Conservation (phyloP, 1,284 basidiomycete genomes). For the Paramarasmius palmivorus region DNA sequence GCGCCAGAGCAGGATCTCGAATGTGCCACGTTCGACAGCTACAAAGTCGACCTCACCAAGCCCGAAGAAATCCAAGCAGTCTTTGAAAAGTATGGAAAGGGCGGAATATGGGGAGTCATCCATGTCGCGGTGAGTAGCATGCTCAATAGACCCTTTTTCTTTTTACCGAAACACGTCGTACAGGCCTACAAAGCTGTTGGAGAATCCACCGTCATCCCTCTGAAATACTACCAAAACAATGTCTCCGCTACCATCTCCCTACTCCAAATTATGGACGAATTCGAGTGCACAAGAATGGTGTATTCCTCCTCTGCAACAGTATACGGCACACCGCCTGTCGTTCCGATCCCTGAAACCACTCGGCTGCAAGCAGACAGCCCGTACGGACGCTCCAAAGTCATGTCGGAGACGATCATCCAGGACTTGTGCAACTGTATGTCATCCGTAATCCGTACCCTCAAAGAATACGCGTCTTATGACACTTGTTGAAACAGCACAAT, state of each 20-base stretch:
- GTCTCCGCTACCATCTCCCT: constrained; percentile 84
- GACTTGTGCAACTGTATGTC: constrained; percentile 81
- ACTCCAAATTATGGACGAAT: constrained; percentile 84
- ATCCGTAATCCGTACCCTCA: background rate
- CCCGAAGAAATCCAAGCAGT: constrained; percentile 71
- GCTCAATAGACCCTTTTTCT: background rate
- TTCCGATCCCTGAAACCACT: constrained; percentile 95
- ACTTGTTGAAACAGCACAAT: constrained; percentile 53
- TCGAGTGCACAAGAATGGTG: constrained; percentile 83
- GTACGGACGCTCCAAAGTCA: constrained; percentile 95
- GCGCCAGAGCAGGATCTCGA: constrained; percentile 66
- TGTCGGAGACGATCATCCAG: constrained; percentile 90
- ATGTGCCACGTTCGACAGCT: constrained; percentile 70
- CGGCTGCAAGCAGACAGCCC: constrained; percentile 88
- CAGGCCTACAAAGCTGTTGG: constrained; percentile 98
- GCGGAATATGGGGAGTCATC: constrained; percentile 96
- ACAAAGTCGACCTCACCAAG: constrained; percentile 75
- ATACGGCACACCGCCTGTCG: constrained; percentile 90
- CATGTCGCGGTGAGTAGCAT: constrained; percentile 81
- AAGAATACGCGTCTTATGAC: constrained; percentile 12
- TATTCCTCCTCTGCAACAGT: constrained; percentile 99
- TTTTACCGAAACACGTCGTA: constrained; percentile 5
- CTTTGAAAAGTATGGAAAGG: constrained; percentile 84
- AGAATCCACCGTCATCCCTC: constrained; percentile 92
- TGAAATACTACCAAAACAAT: constrained; percentile 93